These are phyloP conservation scores for Gyromitra esculenta DNA, from an alignment of 2,329 filamentous ascomycete genomes.

Conservation along the genomic window DNA sequence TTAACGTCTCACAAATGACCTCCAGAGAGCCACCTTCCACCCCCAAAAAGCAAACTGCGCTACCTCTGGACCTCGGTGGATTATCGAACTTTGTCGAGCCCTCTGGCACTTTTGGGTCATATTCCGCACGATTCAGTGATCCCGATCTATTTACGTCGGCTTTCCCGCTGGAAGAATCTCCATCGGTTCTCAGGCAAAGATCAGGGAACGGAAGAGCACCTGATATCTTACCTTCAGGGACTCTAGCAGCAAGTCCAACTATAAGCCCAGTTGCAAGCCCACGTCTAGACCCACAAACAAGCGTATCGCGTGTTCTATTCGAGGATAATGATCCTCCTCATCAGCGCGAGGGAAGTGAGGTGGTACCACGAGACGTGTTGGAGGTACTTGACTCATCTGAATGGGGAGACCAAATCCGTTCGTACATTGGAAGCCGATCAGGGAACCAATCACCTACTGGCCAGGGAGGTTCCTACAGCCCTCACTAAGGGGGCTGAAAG, in stretches of 20 bases:
- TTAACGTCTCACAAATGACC: neutral
- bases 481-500: constrained; percentile 18
- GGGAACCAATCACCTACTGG: constrained; percentile 40
- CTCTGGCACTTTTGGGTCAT: constrained; percentile 29
- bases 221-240: constrained; percentile 49
- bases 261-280: constrained; percentile 52
- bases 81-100: constrained; percentile 16
- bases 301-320: constrained; percentile 11
- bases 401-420: constrained; percentile 53
- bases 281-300: constrained; percentile 27
- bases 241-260: constrained; percentile 50
- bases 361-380: constrained; percentile 55
- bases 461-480: constrained; percentile 16
- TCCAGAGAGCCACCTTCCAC: constrained; percentile 20
- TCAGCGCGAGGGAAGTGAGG: constrained; percentile 48
- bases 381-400: constrained; percentile 55
- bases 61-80: constrained; percentile 23
- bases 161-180: constrained; percentile 41
- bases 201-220: constrained; percentile 46
- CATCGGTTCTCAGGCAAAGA: constrained; percentile 43
- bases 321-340: constrained; percentile 30
- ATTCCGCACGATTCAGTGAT: constrained; percentile 33
- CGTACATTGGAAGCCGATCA: constrained; percentile 46
- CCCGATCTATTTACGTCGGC: constrained; percentile 37
- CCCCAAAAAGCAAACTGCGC: constrained; percentile 26